Percentiles rank a stretch among this genome's conserved stretches.
Evolutionary conservation across 78 protist genomes (phyloP).

Genomic region (Chrysochromulina parva): DNA sequence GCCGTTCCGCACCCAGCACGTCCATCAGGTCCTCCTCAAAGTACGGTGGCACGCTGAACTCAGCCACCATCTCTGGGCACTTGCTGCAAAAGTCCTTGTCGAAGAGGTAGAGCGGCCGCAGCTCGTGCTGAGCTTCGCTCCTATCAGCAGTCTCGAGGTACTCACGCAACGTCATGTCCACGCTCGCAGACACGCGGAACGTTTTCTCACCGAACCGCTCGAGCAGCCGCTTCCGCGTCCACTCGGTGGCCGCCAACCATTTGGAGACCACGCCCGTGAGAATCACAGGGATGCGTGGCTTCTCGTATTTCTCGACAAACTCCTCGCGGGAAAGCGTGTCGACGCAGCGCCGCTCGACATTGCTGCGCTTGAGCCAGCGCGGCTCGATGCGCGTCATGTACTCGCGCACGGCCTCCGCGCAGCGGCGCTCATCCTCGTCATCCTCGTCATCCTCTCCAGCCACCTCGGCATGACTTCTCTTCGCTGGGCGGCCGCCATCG

Average conservation of each 20-base stretch:
- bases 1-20: slow-evolving; percentile 32
- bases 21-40: slow-evolving; percentile 52
- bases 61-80: slow-evolving; percentile 46
- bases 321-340: neutral
- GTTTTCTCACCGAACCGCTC: neutral
- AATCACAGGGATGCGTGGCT: neutral
- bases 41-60: slow-evolving; percentile 39
- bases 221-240: neutral
- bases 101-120: slow-evolving; percentile 75
- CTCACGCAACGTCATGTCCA: neutral
- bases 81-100: slow-evolving; percentile 65
- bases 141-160: slow-evolving; percentile 40
- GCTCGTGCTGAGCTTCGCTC: slow-evolving; percentile 34
- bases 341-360: neutral
- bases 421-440: too few species aligned
- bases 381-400: too few species aligned
- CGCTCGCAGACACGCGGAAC: neutral
- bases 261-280: neutral
- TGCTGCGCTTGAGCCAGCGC: neutral
- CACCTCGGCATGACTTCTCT: too few species aligned
- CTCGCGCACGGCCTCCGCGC: too few species aligned
- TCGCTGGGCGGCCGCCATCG: too few species aligned
- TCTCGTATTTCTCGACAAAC: neutral
- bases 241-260: neutral
- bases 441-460: too few species aligned